These are phyloP conservation scores for Oldenlandia corymbosa DNA, from an alignment of 257 asterid species.

Conservation along the genomic window DNA sequence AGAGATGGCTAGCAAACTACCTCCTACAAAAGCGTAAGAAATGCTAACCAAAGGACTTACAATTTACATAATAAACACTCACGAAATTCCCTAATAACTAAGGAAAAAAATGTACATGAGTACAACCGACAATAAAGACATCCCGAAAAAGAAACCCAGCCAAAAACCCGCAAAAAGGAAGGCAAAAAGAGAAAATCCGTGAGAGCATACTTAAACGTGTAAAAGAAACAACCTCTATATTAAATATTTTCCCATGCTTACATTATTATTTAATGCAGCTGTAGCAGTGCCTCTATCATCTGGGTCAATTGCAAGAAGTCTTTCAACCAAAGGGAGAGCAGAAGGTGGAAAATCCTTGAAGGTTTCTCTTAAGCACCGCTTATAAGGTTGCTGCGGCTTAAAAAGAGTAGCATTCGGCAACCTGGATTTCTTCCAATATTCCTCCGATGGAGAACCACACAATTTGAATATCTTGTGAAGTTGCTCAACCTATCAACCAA, in stretches of 20 bases:
- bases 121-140: background rate
- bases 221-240: background rate
- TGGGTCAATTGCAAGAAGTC: slow-evolving; percentile 81
- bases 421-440: slow-evolving; percentile 77
- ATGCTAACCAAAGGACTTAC: background rate
- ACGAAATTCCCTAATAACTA: background rate
- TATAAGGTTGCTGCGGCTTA: slow-evolving; percentile 77
- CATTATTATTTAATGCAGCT: slow-evolving; percentile 64
- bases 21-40: background rate
- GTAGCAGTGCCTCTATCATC: slow-evolving; percentile 73
- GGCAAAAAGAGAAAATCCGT: too few species aligned
- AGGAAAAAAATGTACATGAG: too few species aligned
- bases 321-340: slow-evolving; percentile 54
- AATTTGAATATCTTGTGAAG: slow-evolving; percentile 84
- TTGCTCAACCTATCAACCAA: slow-evolving; percentile 67
- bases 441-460: slow-evolving; percentile 89
- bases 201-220: background rate
- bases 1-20: background rate
- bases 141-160: too few species aligned
- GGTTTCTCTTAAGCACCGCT: slow-evolving; percentile 53
- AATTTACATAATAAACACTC: background rate
- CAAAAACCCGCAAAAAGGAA: too few species aligned
- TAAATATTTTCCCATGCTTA: slow-evolving; percentile 24
- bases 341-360: slow-evolving; percentile 73
- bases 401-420: slow-evolving; percentile 71